phyloP scores from a whole-genome alignment of 768 basidiomycete species.

The Leccinum broughii region DNA sequence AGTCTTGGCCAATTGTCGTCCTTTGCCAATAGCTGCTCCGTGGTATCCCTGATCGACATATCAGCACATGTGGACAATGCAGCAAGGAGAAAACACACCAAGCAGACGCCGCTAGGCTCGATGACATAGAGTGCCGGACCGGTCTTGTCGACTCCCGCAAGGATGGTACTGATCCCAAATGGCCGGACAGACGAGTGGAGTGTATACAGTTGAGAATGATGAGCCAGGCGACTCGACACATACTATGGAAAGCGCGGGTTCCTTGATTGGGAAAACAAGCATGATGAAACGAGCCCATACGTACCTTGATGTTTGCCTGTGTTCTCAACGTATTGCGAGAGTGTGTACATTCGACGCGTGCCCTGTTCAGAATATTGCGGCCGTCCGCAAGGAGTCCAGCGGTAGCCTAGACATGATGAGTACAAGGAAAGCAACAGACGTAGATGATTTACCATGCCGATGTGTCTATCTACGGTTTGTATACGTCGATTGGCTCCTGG shows the following conservation, averaged over 20 bases:
- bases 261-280: background rate
- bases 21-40: conserved; percentile 96
- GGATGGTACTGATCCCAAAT: conserved; percentile 91
- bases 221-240: conserved; percentile 75
- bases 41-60: conserved; percentile 73
- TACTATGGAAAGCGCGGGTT: conserved; percentile 34
- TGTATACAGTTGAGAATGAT: conserved; percentile 95
- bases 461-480: conserved; percentile 89
- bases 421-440: background rate
- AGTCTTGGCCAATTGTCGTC: conserved; percentile 96
- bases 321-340: conserved; percentile 73
- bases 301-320: conserved; percentile 78
- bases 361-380: conserved; percentile 80
- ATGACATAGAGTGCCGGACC: conserved; percentile 87
- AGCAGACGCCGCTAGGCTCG: conserved; percentile 93
- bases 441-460: conserved; percentile 72
- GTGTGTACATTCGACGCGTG: conserved; percentile 78
- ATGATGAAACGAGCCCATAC: conserved; percentile 8
- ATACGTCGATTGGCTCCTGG: conserved; percentile 93
- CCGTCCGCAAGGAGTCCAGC: conserved; percentile 94
- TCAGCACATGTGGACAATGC: background rate
- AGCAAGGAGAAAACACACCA: conserved; percentile 48
- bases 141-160: conserved; percentile 85
- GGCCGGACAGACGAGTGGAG: conserved; percentile 97
- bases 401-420: conserved; percentile 61